Conservation (phyloP, 78 protist species). For the Cavenderia fasciculata region DNA sequence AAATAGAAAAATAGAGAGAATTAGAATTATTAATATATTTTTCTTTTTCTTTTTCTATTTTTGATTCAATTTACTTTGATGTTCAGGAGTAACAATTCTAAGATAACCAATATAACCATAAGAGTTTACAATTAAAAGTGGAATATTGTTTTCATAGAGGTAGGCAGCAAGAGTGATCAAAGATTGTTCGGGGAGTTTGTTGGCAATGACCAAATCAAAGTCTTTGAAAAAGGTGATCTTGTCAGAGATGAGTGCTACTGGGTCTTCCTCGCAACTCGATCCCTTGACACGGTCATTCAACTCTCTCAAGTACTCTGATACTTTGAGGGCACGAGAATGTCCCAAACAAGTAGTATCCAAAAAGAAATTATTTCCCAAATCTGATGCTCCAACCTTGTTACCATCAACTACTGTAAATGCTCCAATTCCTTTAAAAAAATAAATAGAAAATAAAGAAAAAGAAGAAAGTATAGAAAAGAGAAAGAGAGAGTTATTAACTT, state of each 20-base stretch:
- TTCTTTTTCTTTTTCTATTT: too few species aligned
- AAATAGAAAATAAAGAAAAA: background rate
- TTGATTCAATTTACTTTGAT: conserved; percentile 54
- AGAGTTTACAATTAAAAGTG: conserved; percentile 74
- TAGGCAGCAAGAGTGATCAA: conserved; percentile 48
- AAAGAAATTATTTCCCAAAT: conserved; percentile 92
- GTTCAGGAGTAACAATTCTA: conserved; percentile 78
- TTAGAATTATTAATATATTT: too few species aligned
- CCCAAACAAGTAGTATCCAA: conserved; percentile 75
- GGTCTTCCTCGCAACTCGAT: conserved; percentile 33
- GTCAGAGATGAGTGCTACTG: conserved; percentile 56
- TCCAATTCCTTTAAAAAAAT: conserved; percentile 76
- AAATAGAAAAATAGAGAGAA: background rate
- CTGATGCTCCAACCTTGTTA: conserved; percentile 55
- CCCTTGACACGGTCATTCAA: conserved; percentile 86
- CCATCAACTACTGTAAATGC: conserved; percentile 88
- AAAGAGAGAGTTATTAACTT: background rate
- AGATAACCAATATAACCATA: conserved; percentile 90
- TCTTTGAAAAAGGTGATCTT: conserved; percentile 59
- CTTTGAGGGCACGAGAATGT: conserved; percentile 80
- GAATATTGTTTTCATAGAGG: conserved; percentile 26
- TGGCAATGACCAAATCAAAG: conserved; percentile 85
- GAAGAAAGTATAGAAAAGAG: background rate
- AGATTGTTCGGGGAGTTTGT: conserved; percentile 54
- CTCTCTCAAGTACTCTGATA: conserved; percentile 85